Conservation (phyloP, 768 basidiomycete genomes). For the Rhodotorula graminis region DNA sequence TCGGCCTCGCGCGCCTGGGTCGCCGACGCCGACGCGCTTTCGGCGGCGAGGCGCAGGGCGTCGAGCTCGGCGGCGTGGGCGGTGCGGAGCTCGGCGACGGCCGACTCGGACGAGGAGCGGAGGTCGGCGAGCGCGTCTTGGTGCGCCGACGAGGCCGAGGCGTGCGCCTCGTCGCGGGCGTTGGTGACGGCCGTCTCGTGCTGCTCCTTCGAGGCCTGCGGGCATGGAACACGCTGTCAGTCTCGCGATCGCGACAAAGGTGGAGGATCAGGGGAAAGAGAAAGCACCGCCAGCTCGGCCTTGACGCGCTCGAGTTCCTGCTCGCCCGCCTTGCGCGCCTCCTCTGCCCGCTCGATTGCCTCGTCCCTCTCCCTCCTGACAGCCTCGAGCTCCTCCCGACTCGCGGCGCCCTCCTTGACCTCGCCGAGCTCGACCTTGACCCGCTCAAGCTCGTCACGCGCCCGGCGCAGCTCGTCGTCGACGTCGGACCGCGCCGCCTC, state of each 20-base stretch:
- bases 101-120: constrained; percentile 61
- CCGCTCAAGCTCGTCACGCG: background rate
- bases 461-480: background rate
- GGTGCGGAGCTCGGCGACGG: constrained; percentile 64
- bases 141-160: constrained; percentile 52
- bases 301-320: constrained; percentile 47
- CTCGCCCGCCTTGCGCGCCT: background rate
- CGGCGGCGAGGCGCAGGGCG: constrained; percentile 55
- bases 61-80: constrained; percentile 62
- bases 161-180: background rate
- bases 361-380: background rate
- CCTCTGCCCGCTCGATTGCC: background rate
- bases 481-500: background rate
- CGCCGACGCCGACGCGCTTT: constrained; percentile 54
- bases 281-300: constrained; percentile 67
- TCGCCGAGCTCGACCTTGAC: background rate
- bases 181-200: background rate
- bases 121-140: constrained; percentile 65
- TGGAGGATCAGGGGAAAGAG: background rate
- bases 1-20: constrained; percentile 50
- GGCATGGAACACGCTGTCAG: background rate
- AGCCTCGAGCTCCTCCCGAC: background rate
- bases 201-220: too few species aligned
- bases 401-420: background rate
- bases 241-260: too few species aligned